A percentile compares a stretch with the other conserved stretches of the same genome.
Conservation (phyloP, 2,329 filamentous ascomycete genomes). For the Clonostachys chloroleuca region DNA sequence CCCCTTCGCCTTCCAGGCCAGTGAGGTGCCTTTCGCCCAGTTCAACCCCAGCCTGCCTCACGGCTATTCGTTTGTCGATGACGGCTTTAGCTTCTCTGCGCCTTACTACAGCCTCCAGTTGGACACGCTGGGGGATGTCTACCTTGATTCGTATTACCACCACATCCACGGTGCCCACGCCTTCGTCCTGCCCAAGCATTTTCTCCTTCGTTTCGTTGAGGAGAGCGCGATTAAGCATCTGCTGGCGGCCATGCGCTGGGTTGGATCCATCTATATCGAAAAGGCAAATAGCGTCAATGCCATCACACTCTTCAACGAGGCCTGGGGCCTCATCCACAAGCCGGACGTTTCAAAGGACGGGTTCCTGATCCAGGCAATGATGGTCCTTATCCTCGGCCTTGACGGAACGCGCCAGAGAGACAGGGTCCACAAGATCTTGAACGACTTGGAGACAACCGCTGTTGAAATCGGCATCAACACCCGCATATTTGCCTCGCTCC, state of each 20-base stretch:
- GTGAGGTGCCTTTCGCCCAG: neutral
- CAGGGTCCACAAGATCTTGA: slow-evolving; percentile 63
- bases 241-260: slow-evolving; percentile 49
- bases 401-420: slow-evolving; percentile 72
- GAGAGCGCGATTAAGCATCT: slow-evolving; percentile 43
- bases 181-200: slow-evolving; percentile 49
- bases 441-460: slow-evolving; percentile 65
- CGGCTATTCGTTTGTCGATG: no score
- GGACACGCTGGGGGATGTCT: slow-evolving; percentile 41
- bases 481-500: slow-evolving; percentile 57
- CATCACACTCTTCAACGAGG: slow-evolving; percentile 49
- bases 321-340: slow-evolving; percentile 43
- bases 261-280: slow-evolving; percentile 52
- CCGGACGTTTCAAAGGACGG: slow-evolving; percentile 44
- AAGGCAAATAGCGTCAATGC: slow-evolving; percentile 25
- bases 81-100: neutral
- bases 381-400: slow-evolving; percentile 72
- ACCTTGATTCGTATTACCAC: slow-evolving; percentile 53
- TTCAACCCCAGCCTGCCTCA: neutral
- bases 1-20: neutral
- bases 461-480: slow-evolving; percentile 74
- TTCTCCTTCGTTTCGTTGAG: slow-evolving; percentile 41
- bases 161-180: slow-evolving; percentile 56
- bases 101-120: slow-evolving; percentile 2
- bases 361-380: slow-evolving; percentile 70